phyloP scores from a whole-genome alignment of 1,139 yeast genomes.

The Kodamaea sp. region DNA sequence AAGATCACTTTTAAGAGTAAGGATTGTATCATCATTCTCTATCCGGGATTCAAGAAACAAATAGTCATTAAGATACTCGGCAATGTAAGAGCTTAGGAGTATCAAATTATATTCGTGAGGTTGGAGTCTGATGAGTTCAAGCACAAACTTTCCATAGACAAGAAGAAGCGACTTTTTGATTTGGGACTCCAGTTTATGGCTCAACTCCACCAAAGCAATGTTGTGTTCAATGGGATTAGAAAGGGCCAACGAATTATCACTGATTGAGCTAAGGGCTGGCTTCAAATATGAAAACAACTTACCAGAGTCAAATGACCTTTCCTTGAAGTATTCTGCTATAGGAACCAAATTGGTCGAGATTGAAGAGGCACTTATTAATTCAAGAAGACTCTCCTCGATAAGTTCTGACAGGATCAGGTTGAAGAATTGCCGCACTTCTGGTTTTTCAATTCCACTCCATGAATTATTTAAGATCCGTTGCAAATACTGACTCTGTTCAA shows the following conservation, averaged over 20 bases:
- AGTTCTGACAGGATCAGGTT: constrained; percentile 3
- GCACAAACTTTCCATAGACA: constrained; percentile 14
- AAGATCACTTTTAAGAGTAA: constrained; percentile 6
- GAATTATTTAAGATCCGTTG: constrained; percentile 8
- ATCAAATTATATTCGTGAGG: constrained; percentile 3
- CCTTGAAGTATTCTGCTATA: constrained; percentile 16
- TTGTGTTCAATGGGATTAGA: constrained; percentile 49
- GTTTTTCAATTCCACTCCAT: constrained; percentile 16
- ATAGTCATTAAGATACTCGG: constrained; percentile 33
- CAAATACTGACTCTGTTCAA: not conserved
- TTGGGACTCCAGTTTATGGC: not conserved
- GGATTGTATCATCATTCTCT: constrained; percentile 6
- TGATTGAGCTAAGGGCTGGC: constrained; percentile 14
- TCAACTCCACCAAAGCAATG: constrained; percentile 31
- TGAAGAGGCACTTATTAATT: constrained; percentile 12
- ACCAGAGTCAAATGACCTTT: constrained; percentile 5
- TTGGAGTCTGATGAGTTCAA: constrained; percentile 4
- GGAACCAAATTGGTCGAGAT: constrained; percentile 16
- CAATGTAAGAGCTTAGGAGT: constrained; percentile 14
- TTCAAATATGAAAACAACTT: constrained; percentile 10
- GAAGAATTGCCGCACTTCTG: constrained; percentile 11
- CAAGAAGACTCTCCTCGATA: constrained; percentile 8
- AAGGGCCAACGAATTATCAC: constrained; percentile 31
- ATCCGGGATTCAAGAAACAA: constrained; percentile 17
- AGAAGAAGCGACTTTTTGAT: constrained; percentile 1